phyloP scores from a whole-genome alignment of 805 yeast genomes.

The Hanseniaspora thailandica region DNA sequence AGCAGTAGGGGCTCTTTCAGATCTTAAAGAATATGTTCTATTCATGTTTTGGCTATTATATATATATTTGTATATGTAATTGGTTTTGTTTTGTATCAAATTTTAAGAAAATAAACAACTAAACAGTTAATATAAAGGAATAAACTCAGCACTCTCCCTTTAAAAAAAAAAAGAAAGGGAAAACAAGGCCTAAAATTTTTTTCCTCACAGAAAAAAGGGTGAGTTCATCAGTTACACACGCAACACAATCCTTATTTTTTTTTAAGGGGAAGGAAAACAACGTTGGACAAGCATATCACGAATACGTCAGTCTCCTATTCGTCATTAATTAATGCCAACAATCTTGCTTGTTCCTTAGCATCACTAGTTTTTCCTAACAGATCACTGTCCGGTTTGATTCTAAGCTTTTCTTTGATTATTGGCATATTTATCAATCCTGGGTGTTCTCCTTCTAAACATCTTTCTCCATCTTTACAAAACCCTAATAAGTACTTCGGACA shows the following conservation, averaged over 20 bases:
- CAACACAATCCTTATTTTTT: no score
- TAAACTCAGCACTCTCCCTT: not conserved
- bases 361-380: constrained; percentile 28
- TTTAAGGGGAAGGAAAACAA: not conserved
- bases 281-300: not conserved
- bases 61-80: not conserved
- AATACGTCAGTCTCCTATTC: constrained; percentile 17
- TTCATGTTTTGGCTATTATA: constrained; percentile 50
- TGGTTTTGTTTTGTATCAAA: not conserved
- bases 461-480: constrained; percentile 81
- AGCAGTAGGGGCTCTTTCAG: constrained; percentile 72
- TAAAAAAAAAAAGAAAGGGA: not conserved
- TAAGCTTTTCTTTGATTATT: constrained; percentile 35
- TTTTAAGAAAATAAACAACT: not conserved
- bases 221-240: not conserved
- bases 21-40: constrained; percentile 95
- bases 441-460: constrained; percentile 65
- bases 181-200: not conserved
- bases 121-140: not conserved
- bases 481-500: constrained; percentile 81
- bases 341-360: constrained; percentile 28
- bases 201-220: not conserved
- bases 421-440: constrained; percentile 36
- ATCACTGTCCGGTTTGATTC: constrained; percentile 27
- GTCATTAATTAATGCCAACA: constrained; percentile 29